A percentile compares a stretch with the other conserved stretches of the same genome.
Conservation (phyloP, 169 alveolate species). For the Eimeria zaria region DNA sequence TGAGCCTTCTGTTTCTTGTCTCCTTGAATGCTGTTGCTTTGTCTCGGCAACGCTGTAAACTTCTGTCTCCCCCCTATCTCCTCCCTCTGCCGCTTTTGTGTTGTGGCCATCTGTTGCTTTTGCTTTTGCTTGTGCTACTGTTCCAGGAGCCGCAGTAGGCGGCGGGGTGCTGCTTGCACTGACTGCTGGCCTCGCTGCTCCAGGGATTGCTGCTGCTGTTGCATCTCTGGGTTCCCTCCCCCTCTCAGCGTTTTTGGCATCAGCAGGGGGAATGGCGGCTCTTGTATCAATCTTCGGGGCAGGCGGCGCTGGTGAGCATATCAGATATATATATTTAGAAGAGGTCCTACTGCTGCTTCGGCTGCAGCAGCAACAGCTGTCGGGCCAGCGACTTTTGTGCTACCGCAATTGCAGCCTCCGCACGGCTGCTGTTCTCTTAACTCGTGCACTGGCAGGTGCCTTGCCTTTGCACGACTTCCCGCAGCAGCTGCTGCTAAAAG, state of each 20-base stretch:
- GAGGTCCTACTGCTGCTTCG: constrained; percentile 3
- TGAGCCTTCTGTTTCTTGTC: not conserved
- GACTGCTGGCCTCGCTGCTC: constrained; percentile 95
- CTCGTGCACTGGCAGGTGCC: too few species aligned
- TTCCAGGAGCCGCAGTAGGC: constrained; percentile 93
- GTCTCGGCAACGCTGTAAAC: not conserved
- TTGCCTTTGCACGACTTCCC: not conserved
- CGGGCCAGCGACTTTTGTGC: not conserved
- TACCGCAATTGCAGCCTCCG: not conserved
- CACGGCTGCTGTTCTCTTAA: not conserved
- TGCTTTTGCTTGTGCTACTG: not conserved
- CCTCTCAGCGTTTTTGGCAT: constrained; percentile 89
- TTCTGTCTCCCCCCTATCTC: not conserved
- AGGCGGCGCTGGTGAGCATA: constrained; percentile 90
- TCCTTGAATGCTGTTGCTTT: not conserved
- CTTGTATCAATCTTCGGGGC: constrained; percentile 92
- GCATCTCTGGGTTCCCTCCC: constrained; percentile 81
- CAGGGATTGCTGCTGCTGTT: constrained; percentile 93
- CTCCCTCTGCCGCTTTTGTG: not conserved
- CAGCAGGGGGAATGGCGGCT: constrained; percentile 92
- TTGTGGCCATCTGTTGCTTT: not conserved
- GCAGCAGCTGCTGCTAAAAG: not conserved
- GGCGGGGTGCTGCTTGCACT: constrained; percentile 94
- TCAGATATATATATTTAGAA: not conserved
- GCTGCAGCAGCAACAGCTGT: constrained; percentile 13